Conservation (phyloP, 306 rosid species). For the Quercus rubra region DNA sequence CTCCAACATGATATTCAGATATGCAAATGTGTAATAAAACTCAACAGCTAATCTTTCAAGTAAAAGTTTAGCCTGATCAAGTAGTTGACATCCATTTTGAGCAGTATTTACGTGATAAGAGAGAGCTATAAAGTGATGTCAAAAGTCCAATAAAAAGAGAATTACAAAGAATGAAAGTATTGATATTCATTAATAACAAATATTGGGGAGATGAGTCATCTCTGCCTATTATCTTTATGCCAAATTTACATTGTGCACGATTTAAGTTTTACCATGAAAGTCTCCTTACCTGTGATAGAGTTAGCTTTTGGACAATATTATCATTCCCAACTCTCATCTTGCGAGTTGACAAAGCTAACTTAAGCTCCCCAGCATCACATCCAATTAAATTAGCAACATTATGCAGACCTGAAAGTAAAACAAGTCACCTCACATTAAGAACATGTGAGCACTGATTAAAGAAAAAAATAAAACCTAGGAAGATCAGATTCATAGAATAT, state of each 20-base stretch:
- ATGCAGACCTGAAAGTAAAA: conserved; percentile 55
- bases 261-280: conserved; percentile 6
- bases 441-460: not conserved
- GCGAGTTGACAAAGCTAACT: conserved; percentile 76
- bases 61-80: not conserved
- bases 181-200: not conserved
- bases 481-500: not conserved
- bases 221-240: not conserved
- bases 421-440: conserved; percentile 11
- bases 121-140: not conserved
- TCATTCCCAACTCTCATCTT: conserved; percentile 93
- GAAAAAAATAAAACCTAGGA: not conserved
- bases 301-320: conserved; percentile 85
- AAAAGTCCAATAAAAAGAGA: not conserved
- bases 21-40: not conserved
- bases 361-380: conserved; percentile 75
- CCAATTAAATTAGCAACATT: conserved; percentile 71
- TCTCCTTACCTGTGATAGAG: conserved; percentile 71
- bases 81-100: not conserved
- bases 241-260: not conserved
- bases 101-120: not conserved
- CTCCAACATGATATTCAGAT: not conserved
- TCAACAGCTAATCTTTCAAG: not conserved
- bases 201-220: conserved; percentile 2
- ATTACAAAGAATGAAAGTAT: not conserved